Evolutionary conservation across 1,284 basidiomycete genomes (phyloP).

Genomic region (Heterobasidion irregulare): DNA sequence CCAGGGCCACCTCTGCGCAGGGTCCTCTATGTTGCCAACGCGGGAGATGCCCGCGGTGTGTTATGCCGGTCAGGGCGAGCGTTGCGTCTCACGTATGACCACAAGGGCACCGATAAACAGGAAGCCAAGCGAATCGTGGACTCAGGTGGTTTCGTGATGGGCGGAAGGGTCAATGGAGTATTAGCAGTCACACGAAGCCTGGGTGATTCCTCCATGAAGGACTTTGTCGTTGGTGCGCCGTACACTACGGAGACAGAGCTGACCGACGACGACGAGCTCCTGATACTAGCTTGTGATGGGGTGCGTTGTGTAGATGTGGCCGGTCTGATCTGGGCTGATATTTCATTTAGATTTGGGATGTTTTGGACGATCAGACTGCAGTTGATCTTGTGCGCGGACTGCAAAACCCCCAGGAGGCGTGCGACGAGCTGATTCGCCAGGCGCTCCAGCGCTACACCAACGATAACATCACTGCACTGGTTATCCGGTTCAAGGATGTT

Average conservation of each 20-base stretch:
- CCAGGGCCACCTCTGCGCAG: constrained; percentile 39
- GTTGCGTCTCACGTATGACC: constrained; percentile 94
- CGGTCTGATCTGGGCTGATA: constrained; percentile 7
- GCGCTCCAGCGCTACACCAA: constrained; percentile 85
- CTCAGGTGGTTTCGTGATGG: constrained; percentile 98
- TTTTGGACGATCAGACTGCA: constrained; percentile 87
- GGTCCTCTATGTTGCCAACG: constrained; percentile 94
- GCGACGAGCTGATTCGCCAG: constrained; percentile 72
- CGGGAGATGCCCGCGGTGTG: constrained; percentile 88
- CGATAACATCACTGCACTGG: constrained; percentile 83
- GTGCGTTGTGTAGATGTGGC: constrained; percentile 41
- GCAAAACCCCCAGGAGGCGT: constrained; percentile 79
- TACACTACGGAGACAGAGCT: constrained; percentile 97
- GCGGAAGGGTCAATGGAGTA: constrained; percentile 95
- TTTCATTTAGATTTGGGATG: constrained; percentile 84
- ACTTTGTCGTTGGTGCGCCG: constrained; percentile 96
- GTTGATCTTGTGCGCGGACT: constrained; percentile 77
- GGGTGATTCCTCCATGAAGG: constrained; percentile 98
- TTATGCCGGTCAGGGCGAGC: constrained; percentile 86
- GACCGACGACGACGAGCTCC: constrained; percentile 85
- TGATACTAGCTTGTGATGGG: constrained; percentile 97
- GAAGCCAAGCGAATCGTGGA: constrained; percentile 97
- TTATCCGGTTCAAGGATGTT: constrained; percentile 61
- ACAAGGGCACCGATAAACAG: constrained; percentile 96
- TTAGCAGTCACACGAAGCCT: constrained; percentile 94